Base-by-base conservation (phyloP, 2,329 filamentous ascomycete genomes). In the Diaporthe australafricana region DNA sequence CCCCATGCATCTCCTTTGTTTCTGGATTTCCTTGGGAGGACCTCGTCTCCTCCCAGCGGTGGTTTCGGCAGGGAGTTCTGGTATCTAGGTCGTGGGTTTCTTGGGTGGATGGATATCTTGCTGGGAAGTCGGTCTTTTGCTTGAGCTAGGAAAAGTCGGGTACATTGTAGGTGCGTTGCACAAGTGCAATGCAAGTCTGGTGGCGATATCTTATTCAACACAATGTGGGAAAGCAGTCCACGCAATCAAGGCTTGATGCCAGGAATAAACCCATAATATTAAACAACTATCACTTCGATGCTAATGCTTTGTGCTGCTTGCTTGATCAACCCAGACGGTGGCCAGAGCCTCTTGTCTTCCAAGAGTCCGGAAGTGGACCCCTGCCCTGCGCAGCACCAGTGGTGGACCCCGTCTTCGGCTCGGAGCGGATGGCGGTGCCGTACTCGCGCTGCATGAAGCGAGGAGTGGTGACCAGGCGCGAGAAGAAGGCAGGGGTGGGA, bases 401-500 rank as follows among this genome's bases (percentile, higher is more conserved):
- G 47, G 81, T 82, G 40, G 80, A 80, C 5, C 82, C 86, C 20
- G 84, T 74, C 40, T 77, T 72, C 38, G 80, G 75, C 72, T 79
- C 72, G 70, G 83, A 78, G 70, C 86, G 83, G 75, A 89, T 84
- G 4, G 90, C 89, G 1, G 91, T 92, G 5, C 94, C 93, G 77
- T 90, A 93, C 0, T 83, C 80, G 69, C 89, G 89, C 60, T 87
- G 80, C 57, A 83, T 80, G 25, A 83, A 80, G 66, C 84, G 84
- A 27, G 84, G 84, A 32, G 83, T 87, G 72, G 86, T 84, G 72
- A 96, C 92, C 76, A 93, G 88, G 69, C 87, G 87, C 72, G 89
- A 90, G 71, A 98, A 83, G 75, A 95, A 91, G 7, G 81, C 80
- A 2, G 96, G 96, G 0, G 95, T 96, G 17, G 87, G 85, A 45